These are phyloP conservation scores for Pseudocercospora cruenta DNA, from an alignment of 2,329 filamentous ascomycete genomes.

Conservation along the genomic window DNA sequence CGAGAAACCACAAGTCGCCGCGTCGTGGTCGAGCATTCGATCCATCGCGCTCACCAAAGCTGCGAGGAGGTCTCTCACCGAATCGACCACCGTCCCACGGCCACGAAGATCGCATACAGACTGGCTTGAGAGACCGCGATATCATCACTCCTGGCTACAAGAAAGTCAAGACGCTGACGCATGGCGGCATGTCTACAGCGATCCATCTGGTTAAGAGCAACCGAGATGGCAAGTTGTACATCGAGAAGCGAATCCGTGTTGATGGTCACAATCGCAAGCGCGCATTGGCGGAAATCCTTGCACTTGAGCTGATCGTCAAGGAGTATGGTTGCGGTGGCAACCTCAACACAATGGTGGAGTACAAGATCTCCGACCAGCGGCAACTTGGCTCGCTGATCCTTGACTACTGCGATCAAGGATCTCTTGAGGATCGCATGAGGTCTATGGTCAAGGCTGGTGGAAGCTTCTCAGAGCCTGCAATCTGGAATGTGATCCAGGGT, in stretches of 20 bases:
- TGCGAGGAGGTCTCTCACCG: neutral
- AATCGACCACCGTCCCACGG: neutral
- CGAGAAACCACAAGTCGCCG: neutral
- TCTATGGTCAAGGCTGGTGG: neutral
- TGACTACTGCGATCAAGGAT: conserved; percentile 21
- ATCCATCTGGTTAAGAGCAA: conserved; percentile 15
- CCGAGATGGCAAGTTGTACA: conserved; percentile 16
- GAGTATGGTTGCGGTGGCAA: conserved; percentile 3
- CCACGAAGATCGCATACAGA: neutral
- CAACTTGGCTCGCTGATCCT: conserved; percentile 15
- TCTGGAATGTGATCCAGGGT: conserved; percentile 21
- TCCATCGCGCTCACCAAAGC: neutral
- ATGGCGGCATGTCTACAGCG: conserved; percentile 17
- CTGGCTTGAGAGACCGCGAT: neutral
- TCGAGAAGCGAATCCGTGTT: conserved; percentile 22
- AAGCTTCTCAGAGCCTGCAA: neutral
- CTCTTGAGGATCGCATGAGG: conserved; percentile 9
- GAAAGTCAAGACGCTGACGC: conserved; percentile 12
- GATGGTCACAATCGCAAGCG: neutral
- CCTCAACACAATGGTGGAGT: conserved; percentile 14
- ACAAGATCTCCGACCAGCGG: conserved; percentile 4
- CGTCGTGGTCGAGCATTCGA: neutral
- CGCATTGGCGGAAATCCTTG: conserved; percentile 13
- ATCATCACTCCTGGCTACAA: conserved; percentile 3
- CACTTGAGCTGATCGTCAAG: conserved; percentile 6